phyloP scores from a whole-genome alignment of 768 basidiomycete genomes.

The Coprinopsis sp. region DNA sequence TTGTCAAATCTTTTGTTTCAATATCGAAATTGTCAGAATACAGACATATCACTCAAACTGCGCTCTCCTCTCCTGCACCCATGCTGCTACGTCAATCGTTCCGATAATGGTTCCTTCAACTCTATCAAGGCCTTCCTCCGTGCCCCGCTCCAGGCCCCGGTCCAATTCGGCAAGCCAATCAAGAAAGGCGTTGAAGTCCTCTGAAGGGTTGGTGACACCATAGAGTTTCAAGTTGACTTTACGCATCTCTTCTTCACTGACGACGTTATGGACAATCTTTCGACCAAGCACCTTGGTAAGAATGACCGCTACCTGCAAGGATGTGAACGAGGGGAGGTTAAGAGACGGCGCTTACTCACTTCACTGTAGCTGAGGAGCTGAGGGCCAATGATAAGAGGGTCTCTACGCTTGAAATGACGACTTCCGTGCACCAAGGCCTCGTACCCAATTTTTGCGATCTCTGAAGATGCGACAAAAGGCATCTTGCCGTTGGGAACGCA shows the following conservation, averaged over 20 bases:
- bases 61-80: constrained; percentile 17
- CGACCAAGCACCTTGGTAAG: constrained; percentile 18
- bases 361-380: constrained; percentile 21
- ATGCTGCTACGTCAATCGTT: constrained; percentile 18
- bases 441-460: constrained; percentile 23
- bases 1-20: constrained; percentile 28
- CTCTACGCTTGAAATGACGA: constrained; percentile 15
- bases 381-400: constrained; percentile 23
- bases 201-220: constrained; percentile 10
- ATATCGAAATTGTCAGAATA: too few relatives aligned
- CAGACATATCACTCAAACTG: not conserved
- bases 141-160: constrained; percentile 16
- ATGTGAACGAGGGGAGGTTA: not conserved
- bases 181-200: constrained; percentile 17
- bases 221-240: constrained; percentile 10
- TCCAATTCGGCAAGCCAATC: constrained; percentile 15
- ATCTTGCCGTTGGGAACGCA: constrained; percentile 14
- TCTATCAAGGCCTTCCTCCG: constrained; percentile 21
- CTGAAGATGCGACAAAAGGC: constrained; percentile 19
- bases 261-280: constrained; percentile 13
- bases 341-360: constrained; percentile 11
- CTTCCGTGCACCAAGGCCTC: constrained; percentile 20
- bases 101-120: constrained; percentile 20
- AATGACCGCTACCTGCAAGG: constrained; percentile 16
- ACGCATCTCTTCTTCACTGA: constrained; percentile 11